Conservation (phyloP, 305 asterid genomes). For the Salvia sclarea region DNA sequence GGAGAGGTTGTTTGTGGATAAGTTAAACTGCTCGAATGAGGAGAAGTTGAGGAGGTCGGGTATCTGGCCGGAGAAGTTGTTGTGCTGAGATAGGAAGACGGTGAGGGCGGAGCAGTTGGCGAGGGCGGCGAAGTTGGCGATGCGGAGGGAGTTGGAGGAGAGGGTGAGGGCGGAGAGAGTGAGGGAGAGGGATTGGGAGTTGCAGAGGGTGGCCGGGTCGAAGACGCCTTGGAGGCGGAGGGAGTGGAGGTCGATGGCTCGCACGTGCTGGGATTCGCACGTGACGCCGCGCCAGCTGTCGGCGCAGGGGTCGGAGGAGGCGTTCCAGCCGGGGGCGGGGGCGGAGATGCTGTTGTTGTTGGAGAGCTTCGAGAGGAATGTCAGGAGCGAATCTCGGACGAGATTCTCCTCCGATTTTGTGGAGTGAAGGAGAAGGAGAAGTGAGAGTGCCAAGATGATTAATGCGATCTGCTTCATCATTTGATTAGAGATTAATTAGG, state of each 20-base stretch:
- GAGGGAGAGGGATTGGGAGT: constrained; percentile 31
- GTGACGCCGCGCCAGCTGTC: constrained; percentile 52
- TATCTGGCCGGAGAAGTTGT: constrained; percentile 47
- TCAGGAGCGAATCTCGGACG: constrained; percentile 33
- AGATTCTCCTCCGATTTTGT: constrained; percentile 41
- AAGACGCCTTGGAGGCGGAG: constrained; percentile 46
- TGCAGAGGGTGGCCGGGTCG: constrained; percentile 48
- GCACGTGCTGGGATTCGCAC: constrained; percentile 33
- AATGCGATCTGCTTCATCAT: constrained; percentile 23
- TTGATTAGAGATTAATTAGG: background rate
- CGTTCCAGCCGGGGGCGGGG: constrained; percentile 45
- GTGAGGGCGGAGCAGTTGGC: constrained; percentile 50
- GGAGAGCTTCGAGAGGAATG: constrained; percentile 46
- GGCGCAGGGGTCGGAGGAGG: constrained; percentile 51
- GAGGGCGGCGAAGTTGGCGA: constrained; percentile 42
- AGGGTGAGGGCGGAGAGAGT: constrained; percentile 42
- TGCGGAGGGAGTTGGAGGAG: constrained; percentile 37
- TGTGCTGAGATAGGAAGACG: constrained; percentile 47
- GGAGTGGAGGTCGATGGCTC: constrained; percentile 43
- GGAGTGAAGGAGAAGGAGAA: constrained; percentile 9
- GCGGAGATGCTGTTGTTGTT: constrained; percentile 25
- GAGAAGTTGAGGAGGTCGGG: constrained; percentile 46
- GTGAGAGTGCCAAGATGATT: background rate
- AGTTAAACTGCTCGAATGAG: constrained; percentile 39
- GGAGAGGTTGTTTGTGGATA: constrained; percentile 51